Evolutionary conservation across 495 filamentous ascomycete genomes (phyloP), one percentile per base, ranked within the genome.

Genomic region (Penicillium ochrochloron): DNA sequence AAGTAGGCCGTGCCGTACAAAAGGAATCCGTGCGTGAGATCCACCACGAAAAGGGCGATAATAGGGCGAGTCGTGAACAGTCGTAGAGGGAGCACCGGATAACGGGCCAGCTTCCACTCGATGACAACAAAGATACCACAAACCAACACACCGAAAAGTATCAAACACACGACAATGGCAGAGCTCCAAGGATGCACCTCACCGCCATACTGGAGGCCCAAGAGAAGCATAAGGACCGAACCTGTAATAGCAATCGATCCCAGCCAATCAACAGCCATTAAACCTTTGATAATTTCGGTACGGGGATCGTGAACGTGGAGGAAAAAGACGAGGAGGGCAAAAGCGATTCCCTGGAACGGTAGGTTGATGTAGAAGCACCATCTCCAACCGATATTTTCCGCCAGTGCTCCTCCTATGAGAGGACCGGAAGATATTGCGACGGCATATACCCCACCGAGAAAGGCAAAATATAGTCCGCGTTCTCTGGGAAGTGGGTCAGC

Each of bases 161-260:
- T 75, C 33, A 93, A 79, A 73, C 90, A 90, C 54, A 94, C 78
- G 46, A 92, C 88, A 0, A 78, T 85, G 0, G 88, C 75, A 5
- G 89, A 92, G 59, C 69, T 62, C 91, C 91, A 94, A 11, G 90
- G 86, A 64, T 82, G 79, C 0, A 76, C 76, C 6, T 86, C 82
- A 17, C 90, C 92, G 25, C 91, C 90, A 64, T 86, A 87, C 62
- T 90, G 84, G 15, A 93, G 80, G 15, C 85, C 91, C 14, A 92
- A 80, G 14, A 93, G 80, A 48, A 94, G 73, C 84, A 93, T 90
- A 35, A 93, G 72, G 0, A 87, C 89, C 7, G 82, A 84, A 21
- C 84, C 85, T 12, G 91, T 80, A 57, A 93, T 82, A 1, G 81
- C 78, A 10, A 89, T 19, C 0, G 79, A 82, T 0, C 90, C 90